Evolutionary conservation across 768 basidiomycete genomes (phyloP), one percentile per base, ranked within the genome.

Genomic region (Lentinula sp.): DNA sequence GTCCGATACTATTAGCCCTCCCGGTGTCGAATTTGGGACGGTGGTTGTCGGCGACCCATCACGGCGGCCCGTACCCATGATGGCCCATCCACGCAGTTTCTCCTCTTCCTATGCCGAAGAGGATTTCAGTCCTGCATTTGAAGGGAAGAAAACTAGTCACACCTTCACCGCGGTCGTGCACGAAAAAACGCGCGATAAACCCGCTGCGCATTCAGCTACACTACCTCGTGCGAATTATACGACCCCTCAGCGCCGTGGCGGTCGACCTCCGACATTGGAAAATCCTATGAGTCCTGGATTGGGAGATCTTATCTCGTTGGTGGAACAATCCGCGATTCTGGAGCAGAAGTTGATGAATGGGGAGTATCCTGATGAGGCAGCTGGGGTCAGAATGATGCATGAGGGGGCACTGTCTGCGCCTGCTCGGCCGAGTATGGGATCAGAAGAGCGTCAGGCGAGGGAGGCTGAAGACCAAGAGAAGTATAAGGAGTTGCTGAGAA

Each of bases 131-230:
- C 55, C 62, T 9, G 11, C 62, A 54, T 43, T 43, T 23, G 40
- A 32, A 34, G 35, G 10, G 35, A 55, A n/a, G 9, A 67, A 59
- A 46, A 57, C 65, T 65, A 59, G 73, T 61, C 34, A 37, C 11
- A 72, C 75, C 4, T 86, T 86, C 70, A 77, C 73, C 52, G 83
- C 85, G 28, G 80, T 85, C 15, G 85, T 87, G 43, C 85, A 86
- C 64, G 71, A 76, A 62, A 85, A 81, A 65, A 75, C 82, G 31
- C 73, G 76, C 4, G 83, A 84, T 56, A 61, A 66, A n/a, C 69
- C 74, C 0, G 58, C 70, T 0, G 61, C 69, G 4, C 57, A 70
- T 21, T 51, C 61, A 18, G 59, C 66, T 32, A 18, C 67, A 9
- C 59, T 60, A 6, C 57, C 55, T 10, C 75, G 75, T 1, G 65